Evolutionary conservation across 495 filamentous ascomycete genomes (phyloP).

Genomic region (Hypoxylon trugodes): DNA sequence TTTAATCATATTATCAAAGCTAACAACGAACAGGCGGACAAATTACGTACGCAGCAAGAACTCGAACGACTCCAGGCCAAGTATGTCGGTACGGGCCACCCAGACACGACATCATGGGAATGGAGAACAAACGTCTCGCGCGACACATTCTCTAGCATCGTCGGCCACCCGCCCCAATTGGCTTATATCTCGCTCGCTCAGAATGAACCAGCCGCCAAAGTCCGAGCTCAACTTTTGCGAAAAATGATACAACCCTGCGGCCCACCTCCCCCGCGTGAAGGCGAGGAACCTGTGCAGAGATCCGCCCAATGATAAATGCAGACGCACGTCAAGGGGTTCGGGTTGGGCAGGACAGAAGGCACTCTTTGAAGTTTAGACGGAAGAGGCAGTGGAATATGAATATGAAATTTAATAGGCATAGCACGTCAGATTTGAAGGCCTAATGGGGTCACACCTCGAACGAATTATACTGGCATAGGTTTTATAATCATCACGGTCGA

Average conservation of each 20-base stretch:
- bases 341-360: too few relatives aligned
- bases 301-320: slow-evolving; percentile 5
- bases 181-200: slow-evolving; percentile 90
- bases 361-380: too few relatives aligned
- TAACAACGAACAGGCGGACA: slow-evolving; percentile 74
- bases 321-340: too few relatives aligned
- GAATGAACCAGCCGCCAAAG: slow-evolving; percentile 83
- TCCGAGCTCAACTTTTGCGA: slow-evolving; percentile 80
- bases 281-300: slow-evolving; percentile 46
- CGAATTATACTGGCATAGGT: not conserved
- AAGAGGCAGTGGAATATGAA: too few relatives aligned
- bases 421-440: too few relatives aligned
- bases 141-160: slow-evolving; percentile 81
- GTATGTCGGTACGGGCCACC: slow-evolving; percentile 96
- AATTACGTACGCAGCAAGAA: slow-evolving; percentile 95
- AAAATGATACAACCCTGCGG: slow-evolving; percentile 94
- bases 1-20: not conserved
- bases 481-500: not conserved
- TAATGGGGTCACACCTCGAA: not conserved
- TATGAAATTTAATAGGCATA: not conserved
- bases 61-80: slow-evolving; percentile 94
- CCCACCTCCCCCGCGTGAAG: slow-evolving; percentile 75
- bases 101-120: slow-evolving; percentile 96
- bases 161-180: slow-evolving; percentile 89
- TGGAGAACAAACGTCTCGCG: slow-evolving; percentile 92